Conservation (phyloP, 2,329 filamentous ascomycete genomes). For the Xylariaceae sp. region DNA sequence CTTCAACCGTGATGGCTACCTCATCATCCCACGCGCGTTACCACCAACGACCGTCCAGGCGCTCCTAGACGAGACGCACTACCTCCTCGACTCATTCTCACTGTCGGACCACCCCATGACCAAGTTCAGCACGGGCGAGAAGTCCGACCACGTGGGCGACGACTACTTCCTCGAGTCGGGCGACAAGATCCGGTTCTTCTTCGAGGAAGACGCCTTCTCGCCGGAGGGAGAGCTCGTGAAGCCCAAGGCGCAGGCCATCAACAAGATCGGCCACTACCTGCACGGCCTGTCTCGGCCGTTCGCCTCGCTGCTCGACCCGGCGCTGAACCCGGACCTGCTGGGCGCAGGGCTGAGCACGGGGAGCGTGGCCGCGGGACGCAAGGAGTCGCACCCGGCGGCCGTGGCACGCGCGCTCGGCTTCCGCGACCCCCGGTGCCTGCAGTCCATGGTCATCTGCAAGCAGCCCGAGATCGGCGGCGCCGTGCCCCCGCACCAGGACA, state of each 20-base stretch:
- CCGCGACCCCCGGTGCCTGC: slow-evolving; percentile 68
- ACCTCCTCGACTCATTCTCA: slow-evolving; percentile 68
- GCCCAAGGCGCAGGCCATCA: slow-evolving; percentile 79
- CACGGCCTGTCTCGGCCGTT: slow-evolving; percentile 66
- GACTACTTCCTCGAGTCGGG: slow-evolving; percentile 87
- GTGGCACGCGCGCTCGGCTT: slow-evolving; percentile 71
- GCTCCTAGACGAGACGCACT: slow-evolving; percentile 69
- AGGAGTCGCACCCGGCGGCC: slow-evolving; percentile 42
- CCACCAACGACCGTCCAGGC: slow-evolving; percentile 56
- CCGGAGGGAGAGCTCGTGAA: slow-evolving; percentile 59
- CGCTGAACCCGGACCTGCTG: slow-evolving; percentile 39
- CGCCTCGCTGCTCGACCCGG: slow-evolving; percentile 44
- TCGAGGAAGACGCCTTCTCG: slow-evolving; percentile 89
- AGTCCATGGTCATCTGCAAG: slow-evolving; percentile 99
- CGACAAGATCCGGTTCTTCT: slow-evolving; percentile 94
- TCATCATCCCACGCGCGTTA: slow-evolving; percentile 77
- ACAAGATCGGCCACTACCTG: slow-evolving; percentile 79
- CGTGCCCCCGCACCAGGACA: slow-evolving; percentile 88
- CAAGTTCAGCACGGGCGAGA: slow-evolving; percentile 81
- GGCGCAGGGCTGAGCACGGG: slow-evolving; percentile 42
- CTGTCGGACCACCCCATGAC: slow-evolving; percentile 88
- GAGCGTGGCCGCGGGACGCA: slow-evolving; percentile 26
- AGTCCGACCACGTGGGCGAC: slow-evolving; percentile 76
- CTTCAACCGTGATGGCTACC: slow-evolving; percentile 82
- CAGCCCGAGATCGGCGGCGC: slow-evolving; percentile 92